A percentile compares a stretch with the other conserved stretches of the same genome.
These are phyloP conservation scores for Knufia fluminis DNA, from an alignment of 2,329 filamentous ascomycete species.

Conservation along the genomic window DNA sequence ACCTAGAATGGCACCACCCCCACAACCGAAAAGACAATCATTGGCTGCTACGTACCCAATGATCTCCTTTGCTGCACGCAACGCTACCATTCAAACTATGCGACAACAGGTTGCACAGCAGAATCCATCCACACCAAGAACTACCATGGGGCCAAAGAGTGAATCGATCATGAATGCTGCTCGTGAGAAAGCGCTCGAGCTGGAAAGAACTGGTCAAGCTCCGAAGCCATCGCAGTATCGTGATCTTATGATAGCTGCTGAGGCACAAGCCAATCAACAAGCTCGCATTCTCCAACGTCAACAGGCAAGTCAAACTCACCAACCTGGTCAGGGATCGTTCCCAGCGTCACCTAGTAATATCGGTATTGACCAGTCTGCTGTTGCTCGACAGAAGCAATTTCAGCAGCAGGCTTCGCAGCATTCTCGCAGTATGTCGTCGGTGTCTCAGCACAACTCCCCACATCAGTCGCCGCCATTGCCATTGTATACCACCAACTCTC, in stretches of 20 bases:
- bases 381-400: conserved; percentile 22
- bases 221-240: conserved; percentile 16
- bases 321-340: conserved; percentile 8
- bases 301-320: conserved; percentile 16
- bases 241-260: conserved; percentile 18
- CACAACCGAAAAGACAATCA: conserved; percentile 23
- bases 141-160: conserved; percentile 15
- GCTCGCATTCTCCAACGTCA: conserved; percentile 23
- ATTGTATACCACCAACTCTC: conserved; percentile 3
- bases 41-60: conserved; percentile 18
- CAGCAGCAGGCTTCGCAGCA: conserved; percentile 21
- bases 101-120: conserved; percentile 10
- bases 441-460: conserved; percentile 12
- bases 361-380: conserved; percentile 20
- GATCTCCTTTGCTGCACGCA: conserved; percentile 15
- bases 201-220: conserved; percentile 11
- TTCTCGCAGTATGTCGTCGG: conserved; percentile 20
- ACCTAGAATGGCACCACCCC: conserved; percentile 21
- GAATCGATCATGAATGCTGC: conserved; percentile 15
- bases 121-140: conserved; percentile 11
- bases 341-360: conserved; percentile 6
- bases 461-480: conserved; percentile 7
- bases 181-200: conserved; percentile 13
- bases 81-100: conserved; percentile 16
- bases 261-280: conserved; percentile 22